Conservation (phyloP, 192 early-diverging fungal genomes). For the Podila horticola region DNA sequence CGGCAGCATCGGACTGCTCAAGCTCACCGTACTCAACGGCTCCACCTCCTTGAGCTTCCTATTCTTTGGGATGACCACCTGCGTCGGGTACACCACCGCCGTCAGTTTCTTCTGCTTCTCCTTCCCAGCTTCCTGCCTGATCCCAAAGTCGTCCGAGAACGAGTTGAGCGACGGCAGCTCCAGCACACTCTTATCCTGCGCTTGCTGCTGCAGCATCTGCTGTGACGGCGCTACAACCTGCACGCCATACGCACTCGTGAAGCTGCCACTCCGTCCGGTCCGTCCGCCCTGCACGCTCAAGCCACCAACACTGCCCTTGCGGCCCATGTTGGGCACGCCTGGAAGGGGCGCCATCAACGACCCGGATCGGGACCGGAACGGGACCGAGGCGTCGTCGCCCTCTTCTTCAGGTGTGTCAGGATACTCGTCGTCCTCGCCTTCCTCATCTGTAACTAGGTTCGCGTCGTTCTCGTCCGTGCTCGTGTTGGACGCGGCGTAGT, state of each 20-base stretch:
- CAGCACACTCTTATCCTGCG: conserved; percentile 19
- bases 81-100: conserved; percentile 45
- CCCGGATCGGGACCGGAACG: conserved; percentile 34
- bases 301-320: conserved; percentile 34
- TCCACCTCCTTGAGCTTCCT: conserved; percentile 14
- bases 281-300: conserved; percentile 7
- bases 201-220: neutral
- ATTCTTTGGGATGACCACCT: conserved; percentile 45
- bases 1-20: neutral
- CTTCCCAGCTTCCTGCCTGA: conserved; percentile 5
- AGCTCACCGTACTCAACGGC: neutral
- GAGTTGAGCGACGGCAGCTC: conserved; percentile 41
- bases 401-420: conserved; percentile 45
- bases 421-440: conserved; percentile 49
- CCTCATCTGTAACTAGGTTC: conserved; percentile 41
- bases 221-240: conserved; percentile 11
- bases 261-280: conserved; percentile 35
- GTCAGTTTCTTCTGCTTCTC: conserved; percentile 33
- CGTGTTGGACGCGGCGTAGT: conserved; percentile 35
- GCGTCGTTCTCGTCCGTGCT: conserved; percentile 50
- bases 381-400: conserved; percentile 11
- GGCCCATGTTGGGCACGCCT: neutral
- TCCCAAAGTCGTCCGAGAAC: conserved; percentile 44
- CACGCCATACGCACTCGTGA: conserved; percentile 45
- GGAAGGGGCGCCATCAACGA: conserved; percentile 44